phyloP scores from a whole-genome alignment of 2,329 filamentous ascomycete species.

The Microsporum audouinii region DNA sequence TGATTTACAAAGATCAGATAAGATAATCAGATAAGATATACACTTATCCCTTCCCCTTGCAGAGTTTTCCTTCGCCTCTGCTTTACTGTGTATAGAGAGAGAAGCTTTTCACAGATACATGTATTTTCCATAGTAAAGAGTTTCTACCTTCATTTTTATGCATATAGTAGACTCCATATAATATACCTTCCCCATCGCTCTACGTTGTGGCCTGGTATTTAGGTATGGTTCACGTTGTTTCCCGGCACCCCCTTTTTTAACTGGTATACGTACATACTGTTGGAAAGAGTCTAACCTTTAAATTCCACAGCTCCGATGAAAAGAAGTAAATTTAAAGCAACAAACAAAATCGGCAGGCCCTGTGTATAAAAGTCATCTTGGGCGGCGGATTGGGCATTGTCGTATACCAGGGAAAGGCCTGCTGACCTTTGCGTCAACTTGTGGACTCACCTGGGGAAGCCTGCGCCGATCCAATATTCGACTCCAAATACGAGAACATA shows the following conservation, averaged over 20 bases:
- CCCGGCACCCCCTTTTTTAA: too few species aligned
- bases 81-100: neutral
- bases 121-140: too few species aligned
- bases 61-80: neutral
- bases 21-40: neutral
- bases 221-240: too few species aligned
- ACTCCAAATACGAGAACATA: neutral
- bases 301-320: too few species aligned
- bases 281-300: too few species aligned
- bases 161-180: too few species aligned
- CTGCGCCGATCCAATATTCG: neutral
- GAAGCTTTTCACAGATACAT: too few species aligned
- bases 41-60: neutral
- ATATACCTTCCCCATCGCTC: too few species aligned
- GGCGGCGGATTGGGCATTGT: neutral
- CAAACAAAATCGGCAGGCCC: neutral
- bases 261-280: neutral
- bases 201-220: too few species aligned
- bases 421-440: neutral
- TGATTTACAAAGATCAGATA: neutral
- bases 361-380: too few species aligned
- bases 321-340: too few species aligned
- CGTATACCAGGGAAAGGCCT: neutral
- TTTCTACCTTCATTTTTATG: too few species aligned
- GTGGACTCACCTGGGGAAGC: neutral